Evolutionary conservation across 2,329 filamentous ascomycete species (phyloP).

Genomic region (Helminthosporium solani): DNA sequence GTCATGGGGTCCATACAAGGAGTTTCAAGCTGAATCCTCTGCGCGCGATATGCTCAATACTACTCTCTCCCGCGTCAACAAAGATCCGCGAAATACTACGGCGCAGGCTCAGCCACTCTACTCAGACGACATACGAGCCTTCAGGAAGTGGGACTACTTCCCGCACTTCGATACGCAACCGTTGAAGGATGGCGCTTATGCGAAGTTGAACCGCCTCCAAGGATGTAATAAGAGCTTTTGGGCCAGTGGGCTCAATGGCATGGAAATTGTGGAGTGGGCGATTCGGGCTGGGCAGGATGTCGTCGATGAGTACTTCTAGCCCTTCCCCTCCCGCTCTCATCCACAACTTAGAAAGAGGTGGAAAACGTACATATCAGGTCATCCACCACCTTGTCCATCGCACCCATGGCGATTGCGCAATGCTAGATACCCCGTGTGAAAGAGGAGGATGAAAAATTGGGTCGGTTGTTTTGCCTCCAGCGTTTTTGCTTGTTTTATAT

Average conservation of each 20-base stretch:
- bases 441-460: constrained; percentile 4
- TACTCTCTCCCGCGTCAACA: constrained; percentile 39
- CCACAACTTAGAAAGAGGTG: neutral
- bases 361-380: neutral
- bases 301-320: constrained; percentile 30
- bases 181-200: constrained; percentile 30
- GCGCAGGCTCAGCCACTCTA: constrained; percentile 19
- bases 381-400: neutral
- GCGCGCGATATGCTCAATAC: constrained; percentile 28
- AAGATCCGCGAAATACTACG: constrained; percentile 38
- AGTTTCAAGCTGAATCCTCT: constrained; percentile 29
- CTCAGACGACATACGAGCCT: constrained; percentile 31
- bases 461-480: neutral
- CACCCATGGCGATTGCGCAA: neutral
- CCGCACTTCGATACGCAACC: constrained; percentile 37
- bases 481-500: constrained; percentile 6
- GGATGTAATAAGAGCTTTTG: constrained; percentile 42
- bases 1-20: constrained; percentile 40
- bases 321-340: neutral
- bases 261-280: constrained; percentile 44
- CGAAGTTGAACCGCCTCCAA: constrained; percentile 36
- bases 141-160: constrained; percentile 44
- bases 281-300: constrained; percentile 38
- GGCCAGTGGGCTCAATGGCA: constrained; percentile 39
- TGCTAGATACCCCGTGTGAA: constrained; percentile 1